phyloP scores from a whole-genome alignment of 148 eudicot genomes.

The Mesembryanthemum crystallinum region DNA sequence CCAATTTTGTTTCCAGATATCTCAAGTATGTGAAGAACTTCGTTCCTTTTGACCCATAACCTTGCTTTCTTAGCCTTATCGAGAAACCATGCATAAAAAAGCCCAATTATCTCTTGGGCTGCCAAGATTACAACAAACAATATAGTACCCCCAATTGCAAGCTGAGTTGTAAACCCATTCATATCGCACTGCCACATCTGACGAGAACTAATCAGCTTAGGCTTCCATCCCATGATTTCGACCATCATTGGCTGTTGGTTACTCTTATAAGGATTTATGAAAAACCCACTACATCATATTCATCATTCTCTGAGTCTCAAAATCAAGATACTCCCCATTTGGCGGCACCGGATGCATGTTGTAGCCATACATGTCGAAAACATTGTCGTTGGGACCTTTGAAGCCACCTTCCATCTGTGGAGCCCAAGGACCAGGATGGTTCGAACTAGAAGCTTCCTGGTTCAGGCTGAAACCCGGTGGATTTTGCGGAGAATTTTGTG shows the following conservation, averaged over 20 bases:
- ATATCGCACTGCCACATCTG: not conserved
- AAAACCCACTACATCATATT: constrained; percentile 41
- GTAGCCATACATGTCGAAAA: constrained; percentile 62
- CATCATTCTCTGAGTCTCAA: constrained; percentile 51
- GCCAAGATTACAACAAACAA: constrained; percentile 1
- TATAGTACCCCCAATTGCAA: not conserved
- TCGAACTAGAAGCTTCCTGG: constrained; percentile 62
- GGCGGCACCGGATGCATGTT: constrained; percentile 43
- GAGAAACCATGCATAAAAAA: not conserved
- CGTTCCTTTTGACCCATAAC: not conserved
- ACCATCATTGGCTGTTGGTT: not conserved
- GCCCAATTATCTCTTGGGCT: not conserved
- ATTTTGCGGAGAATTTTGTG: constrained; percentile 59
- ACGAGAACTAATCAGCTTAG: not conserved
- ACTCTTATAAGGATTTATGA: not conserved
- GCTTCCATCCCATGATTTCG: not conserved
- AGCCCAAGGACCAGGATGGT: constrained; percentile 57
- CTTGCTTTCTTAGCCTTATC: not conserved
- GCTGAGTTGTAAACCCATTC: not conserved
- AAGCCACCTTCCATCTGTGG: constrained; percentile 42
- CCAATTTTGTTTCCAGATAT: no score
- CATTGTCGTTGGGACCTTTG: constrained; percentile 49
- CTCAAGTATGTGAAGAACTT: not conserved
- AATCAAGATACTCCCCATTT: constrained; percentile 49
- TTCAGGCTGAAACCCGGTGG: constrained; percentile 34